phyloP scores from a whole-genome alignment of 805 yeast species.

The Pichia cabralensis region DNA sequence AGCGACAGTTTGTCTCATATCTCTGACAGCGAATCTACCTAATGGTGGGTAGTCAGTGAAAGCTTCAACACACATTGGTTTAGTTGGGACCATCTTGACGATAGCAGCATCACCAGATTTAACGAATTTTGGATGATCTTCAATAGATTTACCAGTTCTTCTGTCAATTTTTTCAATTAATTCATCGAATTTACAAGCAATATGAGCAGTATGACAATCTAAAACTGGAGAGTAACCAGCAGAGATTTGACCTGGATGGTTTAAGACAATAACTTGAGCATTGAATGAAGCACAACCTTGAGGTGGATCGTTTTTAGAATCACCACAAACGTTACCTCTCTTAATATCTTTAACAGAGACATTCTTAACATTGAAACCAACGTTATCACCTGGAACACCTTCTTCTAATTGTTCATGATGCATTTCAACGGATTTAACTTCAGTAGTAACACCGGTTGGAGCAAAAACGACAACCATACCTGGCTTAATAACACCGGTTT shows the following conservation, averaged over 20 bases:
- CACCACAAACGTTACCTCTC: slow-evolving; percentile 91
- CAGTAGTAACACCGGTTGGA: slow-evolving; percentile 86
- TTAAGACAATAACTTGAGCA: slow-evolving; percentile 78
- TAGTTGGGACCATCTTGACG: slow-evolving; percentile 79
- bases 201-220: slow-evolving; percentile 90
- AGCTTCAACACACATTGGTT: slow-evolving; percentile 93
- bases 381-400: slow-evolving; percentile 89
- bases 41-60: slow-evolving; percentile 93
- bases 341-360: slow-evolving; percentile 82
- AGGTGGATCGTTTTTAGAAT: slow-evolving; percentile 85
- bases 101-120: slow-evolving; percentile 96
- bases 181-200: slow-evolving; percentile 82
- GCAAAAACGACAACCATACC: slow-evolving; percentile 64
- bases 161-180: slow-evolving; percentile 80
- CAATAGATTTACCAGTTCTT: slow-evolving; percentile 85
- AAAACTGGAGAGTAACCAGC: slow-evolving; percentile 88
- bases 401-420: slow-evolving; percentile 73
- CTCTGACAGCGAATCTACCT: slow-evolving; percentile 98
- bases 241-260: slow-evolving; percentile 88
- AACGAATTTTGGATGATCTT: slow-evolving; percentile 86
- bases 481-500: slow-evolving; percentile 85
- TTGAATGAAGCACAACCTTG: slow-evolving; percentile 60
- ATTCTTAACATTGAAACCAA: slow-evolving; percentile 85
- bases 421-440: slow-evolving; percentile 84
- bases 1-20: slow-evolving; percentile 99